Evolutionary conservation across 129 eudicot species (phyloP), one percentile per base, ranked within the genome.

Genomic region (Calendula officinalis): DNA sequence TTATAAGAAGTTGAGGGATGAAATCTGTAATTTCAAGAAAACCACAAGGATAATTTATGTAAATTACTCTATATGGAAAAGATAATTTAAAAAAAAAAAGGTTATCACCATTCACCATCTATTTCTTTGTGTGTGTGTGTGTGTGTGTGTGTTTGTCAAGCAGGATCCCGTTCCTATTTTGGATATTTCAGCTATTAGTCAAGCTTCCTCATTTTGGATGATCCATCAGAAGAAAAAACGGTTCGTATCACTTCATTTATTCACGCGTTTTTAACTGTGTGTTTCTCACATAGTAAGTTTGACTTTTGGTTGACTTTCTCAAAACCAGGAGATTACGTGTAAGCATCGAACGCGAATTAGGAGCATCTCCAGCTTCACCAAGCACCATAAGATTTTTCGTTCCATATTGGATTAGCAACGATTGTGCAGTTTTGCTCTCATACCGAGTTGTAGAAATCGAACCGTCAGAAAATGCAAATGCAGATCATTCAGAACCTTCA

Each of bases 341-440:
- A 77, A 88, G 99, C 82, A 80, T 94, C 48, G 99, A 94, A 75
- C 96, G 95, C 52, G 99, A 94, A 69, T 72, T 82, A 85, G 99
- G 99, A 66, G 87, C 92, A 75, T 81, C 87, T 46, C 56, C 80
- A 57, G 88, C 95, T 62, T 83, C 97, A 14, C 91, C 97, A 5
- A 94, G 89, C 66, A 89, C 84, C 61, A 78, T 94, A 34, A 79
- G 99, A 71, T 79, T 94, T 74, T 94, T 86, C 76, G 92, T 94
- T 52, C 99, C 99, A 9, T 94, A 94, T 62, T 94, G 99, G 99
- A 86, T 94, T 53, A 79, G 70, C 60, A 94, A 94, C 56, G 89
- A 83, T 33, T 81, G 83, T 36, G 76, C 80, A 73, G 71, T 94
- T 35, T 71, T 83, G 14, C 76, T 94, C 70, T 76, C 83, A 67